Evolutionary conservation across 306 rosid species (phyloP), one percentile per base, ranked within the genome.

Genomic region (Begonia fuchsioides): DNA sequence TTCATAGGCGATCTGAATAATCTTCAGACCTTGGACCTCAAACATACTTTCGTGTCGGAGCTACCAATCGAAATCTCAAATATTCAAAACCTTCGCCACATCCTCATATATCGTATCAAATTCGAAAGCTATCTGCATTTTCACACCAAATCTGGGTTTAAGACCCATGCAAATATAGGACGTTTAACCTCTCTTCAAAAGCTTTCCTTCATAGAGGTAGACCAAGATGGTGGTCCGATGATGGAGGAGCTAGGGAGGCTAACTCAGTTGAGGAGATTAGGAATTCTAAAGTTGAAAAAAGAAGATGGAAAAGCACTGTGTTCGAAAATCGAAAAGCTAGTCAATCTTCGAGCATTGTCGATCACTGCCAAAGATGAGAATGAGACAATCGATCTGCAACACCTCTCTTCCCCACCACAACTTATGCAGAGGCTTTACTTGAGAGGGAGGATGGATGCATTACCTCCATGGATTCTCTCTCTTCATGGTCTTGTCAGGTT

Each of bases 11-110:
- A 68, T 45, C 69, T 73, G 15, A 68, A 50, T 26, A 58, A 56
- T 13, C 62, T 73, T 3, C 60, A 73, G 68, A 60, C 72, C 0
- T 53, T 68, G 43, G 71, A 73, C 47, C 75, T 73, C 8, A 73
- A 64, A 43, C 47, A 54, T 4, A 51, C 79, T 2, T 15, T 6
- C 1, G 65, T 73, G 38, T 59, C 47, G n/a, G 56, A 39, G 20
- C 32, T 73, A 17, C 75, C 79, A 20, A 35, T 44, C 11, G 75
- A 57, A 46, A 61, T 64, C 55, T 18, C 15, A 17, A 54, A 16
- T 32, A 65, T 68, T 45, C 49, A 60, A 35, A 44, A 43, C 13
- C 79, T 73, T 13, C 68, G 68, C 12, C 75, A n/a, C 66, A 57
- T 57, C 49, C 40, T 19, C 60, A 55, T 15, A 11, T 55, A 39